phyloP scores from a whole-genome alignment of 2,329 filamentous ascomycete genomes.

The Emydomyces testavorans region DNA sequence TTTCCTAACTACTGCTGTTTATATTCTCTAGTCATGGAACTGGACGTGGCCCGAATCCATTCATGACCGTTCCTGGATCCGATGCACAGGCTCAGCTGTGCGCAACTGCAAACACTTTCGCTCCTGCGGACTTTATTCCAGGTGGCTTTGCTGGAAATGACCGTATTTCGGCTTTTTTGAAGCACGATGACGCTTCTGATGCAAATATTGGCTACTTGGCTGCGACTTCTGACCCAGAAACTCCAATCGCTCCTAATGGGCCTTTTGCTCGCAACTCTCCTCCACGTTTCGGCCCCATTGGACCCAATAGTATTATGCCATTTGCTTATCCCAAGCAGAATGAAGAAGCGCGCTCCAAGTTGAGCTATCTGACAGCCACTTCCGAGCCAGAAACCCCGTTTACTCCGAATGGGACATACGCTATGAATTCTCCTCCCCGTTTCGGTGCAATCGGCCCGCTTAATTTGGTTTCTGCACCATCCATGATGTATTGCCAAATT shows the following conservation, averaged over 20 bases:
- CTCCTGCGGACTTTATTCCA: slow-evolving; percentile 34
- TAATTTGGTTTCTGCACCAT: slow-evolving; percentile 13
- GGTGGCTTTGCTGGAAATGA: slow-evolving; percentile 11
- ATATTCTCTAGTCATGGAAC: not conserved
- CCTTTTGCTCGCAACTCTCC: slow-evolving; percentile 15
- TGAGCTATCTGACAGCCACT: slow-evolving; percentile 19
- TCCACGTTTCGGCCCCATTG: slow-evolving; percentile 20
- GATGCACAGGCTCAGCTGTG: slow-evolving; percentile 40
- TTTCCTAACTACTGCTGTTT: slow-evolving; percentile 3
- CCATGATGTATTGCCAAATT: slow-evolving; percentile 14
- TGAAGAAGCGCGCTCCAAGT: slow-evolving; percentile 11
- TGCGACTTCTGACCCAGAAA: slow-evolving; percentile 19
- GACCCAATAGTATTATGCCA: slow-evolving; percentile 13
- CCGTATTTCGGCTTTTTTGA: slow-evolving; percentile 10
- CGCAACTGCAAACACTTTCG: slow-evolving; percentile 52
- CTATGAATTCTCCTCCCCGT: slow-evolving; percentile 15
- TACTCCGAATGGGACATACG: slow-evolving; percentile 11
- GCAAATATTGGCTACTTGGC: slow-evolving; percentile 17
- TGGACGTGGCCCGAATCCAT: slow-evolving; percentile 23
- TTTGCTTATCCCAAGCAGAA: slow-evolving; percentile 9
- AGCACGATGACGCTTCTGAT: slow-evolving; percentile 1
- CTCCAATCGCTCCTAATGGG: slow-evolving; percentile 10
- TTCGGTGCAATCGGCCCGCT: slow-evolving; percentile 21
- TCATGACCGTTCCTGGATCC: slow-evolving; percentile 19
- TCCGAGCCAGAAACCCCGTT: slow-evolving; percentile 17